Evolutionary conservation across 2,329 filamentous ascomycete genomes (phyloP).

Genomic region (Truncatella angustata): DNA sequence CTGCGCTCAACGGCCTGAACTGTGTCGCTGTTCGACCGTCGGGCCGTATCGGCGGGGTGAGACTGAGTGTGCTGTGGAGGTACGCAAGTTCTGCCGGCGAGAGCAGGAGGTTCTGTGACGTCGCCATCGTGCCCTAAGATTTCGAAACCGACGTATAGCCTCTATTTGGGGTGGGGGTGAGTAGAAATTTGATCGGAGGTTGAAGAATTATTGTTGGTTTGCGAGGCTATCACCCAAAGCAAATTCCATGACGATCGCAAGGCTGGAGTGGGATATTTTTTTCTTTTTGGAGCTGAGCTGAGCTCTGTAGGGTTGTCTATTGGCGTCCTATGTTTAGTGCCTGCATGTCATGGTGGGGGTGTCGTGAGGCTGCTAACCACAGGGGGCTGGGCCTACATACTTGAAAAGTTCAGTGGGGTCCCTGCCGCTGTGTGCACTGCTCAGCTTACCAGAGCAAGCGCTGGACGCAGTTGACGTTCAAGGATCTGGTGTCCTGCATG

Average conservation of each 20-base stretch:
- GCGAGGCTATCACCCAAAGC: background rate
- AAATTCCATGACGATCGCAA: conserved; percentile 9
- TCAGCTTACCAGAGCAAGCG: too few relatives aligned
- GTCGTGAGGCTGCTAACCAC: background rate
- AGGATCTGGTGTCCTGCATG: too few relatives aligned
- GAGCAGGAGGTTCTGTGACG: conserved; percentile 69
- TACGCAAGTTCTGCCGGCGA: conserved; percentile 96
- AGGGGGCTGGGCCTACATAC: too few relatives aligned
- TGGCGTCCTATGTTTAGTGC: background rate
- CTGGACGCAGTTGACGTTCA: too few relatives aligned
- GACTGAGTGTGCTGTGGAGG: conserved; percentile 81
- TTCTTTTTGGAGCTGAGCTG: conserved; percentile 11
- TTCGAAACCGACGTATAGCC: background rate
- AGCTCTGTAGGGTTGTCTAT: background rate
- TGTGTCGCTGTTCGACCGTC: conserved; percentile 80
- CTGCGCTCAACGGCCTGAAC: conserved; percentile 87
- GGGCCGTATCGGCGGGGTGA: conserved; percentile 80
- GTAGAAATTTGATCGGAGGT: background rate
- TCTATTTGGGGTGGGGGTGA: background rate
- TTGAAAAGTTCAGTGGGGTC: too few relatives aligned
- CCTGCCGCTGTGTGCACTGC: too few relatives aligned
- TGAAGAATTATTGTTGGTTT: background rate
- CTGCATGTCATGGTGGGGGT: background rate
- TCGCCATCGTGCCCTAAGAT: conserved; percentile 48
- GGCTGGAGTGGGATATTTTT: conserved; percentile 21